These are phyloP conservation scores for Cucurbita maxima DNA, from an alignment of 306 rosid species.

Conservation along the genomic window DNA sequence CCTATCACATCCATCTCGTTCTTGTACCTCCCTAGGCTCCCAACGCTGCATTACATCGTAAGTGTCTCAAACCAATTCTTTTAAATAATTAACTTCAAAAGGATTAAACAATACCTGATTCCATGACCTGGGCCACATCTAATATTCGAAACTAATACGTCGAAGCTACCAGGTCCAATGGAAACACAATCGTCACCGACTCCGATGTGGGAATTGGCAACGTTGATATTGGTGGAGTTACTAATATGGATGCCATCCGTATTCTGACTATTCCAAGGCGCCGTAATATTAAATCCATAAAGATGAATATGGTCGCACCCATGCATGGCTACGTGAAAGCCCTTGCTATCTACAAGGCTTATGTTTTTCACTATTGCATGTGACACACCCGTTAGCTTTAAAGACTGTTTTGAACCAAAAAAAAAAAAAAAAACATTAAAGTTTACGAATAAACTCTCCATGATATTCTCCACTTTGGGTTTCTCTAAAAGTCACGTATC, in stretches of 20 bases:
- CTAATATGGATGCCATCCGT: constrained; percentile 6
- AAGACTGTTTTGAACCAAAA: background rate
- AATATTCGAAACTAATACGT: background rate
- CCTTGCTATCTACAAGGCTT: background rate
- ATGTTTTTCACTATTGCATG: background rate
- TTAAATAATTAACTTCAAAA: too few relatives aligned
- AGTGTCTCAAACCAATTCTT: too few relatives aligned
- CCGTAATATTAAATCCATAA: background rate
- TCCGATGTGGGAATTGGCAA: background rate
- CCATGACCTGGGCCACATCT: constrained; percentile 10
- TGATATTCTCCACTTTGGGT: too few relatives aligned
- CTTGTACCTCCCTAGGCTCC: background rate
- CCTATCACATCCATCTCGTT: constrained; percentile 4
- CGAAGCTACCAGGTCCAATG: background rate
- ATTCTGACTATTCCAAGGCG: constrained; percentile 1
- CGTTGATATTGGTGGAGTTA: background rate
- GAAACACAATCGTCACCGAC: constrained; percentile 3
- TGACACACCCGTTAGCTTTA: background rate
- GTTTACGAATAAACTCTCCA: too few relatives aligned
- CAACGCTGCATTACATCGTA: background rate
- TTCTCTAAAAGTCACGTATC: too few relatives aligned
- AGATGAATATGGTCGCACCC: background rate
- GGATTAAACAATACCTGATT: background rate
- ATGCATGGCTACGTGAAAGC: background rate
- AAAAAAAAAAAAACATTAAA: too few relatives aligned